Percentiles rank a stretch among this genome's conserved stretches.
Evolutionary conservation across 306 rosid species (phyloP).

Genomic region (Ceratonia siliqua): DNA sequence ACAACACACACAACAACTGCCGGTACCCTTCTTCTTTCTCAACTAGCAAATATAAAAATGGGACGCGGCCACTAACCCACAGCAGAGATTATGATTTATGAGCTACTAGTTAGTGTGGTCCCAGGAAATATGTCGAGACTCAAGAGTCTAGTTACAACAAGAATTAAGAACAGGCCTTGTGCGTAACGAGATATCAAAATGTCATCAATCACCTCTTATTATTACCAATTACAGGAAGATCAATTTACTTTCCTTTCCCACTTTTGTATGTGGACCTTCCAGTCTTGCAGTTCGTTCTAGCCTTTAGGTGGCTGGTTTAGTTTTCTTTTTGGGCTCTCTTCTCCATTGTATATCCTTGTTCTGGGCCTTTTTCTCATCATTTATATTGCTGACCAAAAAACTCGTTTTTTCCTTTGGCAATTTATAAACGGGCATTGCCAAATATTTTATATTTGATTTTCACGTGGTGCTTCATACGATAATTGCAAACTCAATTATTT

Average conservation of each 20-base stretch:
- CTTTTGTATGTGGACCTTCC: no score
- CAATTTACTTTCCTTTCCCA: no score
- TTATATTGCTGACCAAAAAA: no score
- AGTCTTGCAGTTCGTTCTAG: no score
- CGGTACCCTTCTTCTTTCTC: background rate
- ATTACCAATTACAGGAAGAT: no score
- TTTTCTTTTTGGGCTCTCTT: background rate
- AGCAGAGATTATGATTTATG: background rate
- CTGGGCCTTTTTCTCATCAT: background rate
- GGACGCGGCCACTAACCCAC: background rate
- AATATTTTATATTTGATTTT: no score
- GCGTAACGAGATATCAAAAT: background rate
- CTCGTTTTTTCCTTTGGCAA: no score
- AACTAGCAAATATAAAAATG: conserved; percentile 9
- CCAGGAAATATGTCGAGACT: conserved; percentile 26
- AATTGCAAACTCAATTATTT: background rate
- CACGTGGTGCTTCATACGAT: background rate
- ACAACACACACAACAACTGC: conserved; percentile 14
- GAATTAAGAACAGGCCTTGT: conserved; percentile 1
- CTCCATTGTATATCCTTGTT: no score
- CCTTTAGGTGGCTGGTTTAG: background rate
- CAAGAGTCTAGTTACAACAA: background rate
- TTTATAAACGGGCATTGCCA: no score
- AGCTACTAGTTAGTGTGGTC: background rate
- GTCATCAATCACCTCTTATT: no score